phyloP scores from a whole-genome alignment of 495 filamentous ascomycete genomes.

The Xylaria grammica region DNA sequence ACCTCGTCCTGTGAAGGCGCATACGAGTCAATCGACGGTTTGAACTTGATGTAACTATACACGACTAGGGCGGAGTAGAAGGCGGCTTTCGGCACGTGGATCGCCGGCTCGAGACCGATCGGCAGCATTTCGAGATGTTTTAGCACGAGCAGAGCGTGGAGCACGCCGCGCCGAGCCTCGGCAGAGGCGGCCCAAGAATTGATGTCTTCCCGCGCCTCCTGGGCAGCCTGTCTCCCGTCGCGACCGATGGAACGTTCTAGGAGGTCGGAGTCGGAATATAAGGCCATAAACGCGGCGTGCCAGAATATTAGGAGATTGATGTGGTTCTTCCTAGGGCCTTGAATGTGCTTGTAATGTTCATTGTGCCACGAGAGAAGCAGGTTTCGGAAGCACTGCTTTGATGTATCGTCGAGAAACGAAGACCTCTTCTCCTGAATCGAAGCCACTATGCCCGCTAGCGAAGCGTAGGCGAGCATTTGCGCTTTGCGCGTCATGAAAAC shows the following conservation, averaged over 20 bases:
- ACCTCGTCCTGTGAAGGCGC: constrained; percentile 17
- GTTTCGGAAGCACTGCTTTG: constrained; percentile 18
- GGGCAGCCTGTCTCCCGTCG: constrained; percentile 9
- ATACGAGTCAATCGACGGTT: constrained; percentile 8
- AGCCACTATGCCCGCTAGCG: constrained; percentile 21
- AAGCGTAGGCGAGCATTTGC: constrained; percentile 19
- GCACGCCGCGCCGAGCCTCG: constrained; percentile 17
- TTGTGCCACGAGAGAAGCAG: constrained; percentile 20
- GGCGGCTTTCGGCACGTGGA: constrained; percentile 19
- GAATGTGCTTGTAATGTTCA: constrained; percentile 17
- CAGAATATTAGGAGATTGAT: constrained; percentile 41
- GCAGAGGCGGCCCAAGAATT: constrained; percentile 9
- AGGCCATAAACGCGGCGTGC: constrained; percentile 42
- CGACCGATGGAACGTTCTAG: constrained; percentile 28
- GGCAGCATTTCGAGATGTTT: constrained; percentile 22
- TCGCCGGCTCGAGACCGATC: constrained; percentile 20
- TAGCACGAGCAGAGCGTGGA: constrained; percentile 16
- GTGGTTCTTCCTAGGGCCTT: constrained; percentile 16
- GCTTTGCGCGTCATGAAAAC: constrained; percentile 8
- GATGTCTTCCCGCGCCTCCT: constrained; percentile 14
- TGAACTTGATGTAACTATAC: constrained; percentile 22
- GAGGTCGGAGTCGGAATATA: constrained; percentile 41
- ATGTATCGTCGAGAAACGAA: constrained; percentile 31
- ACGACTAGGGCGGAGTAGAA: constrained; percentile 20
- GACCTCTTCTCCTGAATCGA: constrained; percentile 18